These are phyloP conservation scores for Cryphonectria japonica DNA, from an alignment of 2,329 filamentous ascomycete species.

Conservation along the genomic window DNA sequence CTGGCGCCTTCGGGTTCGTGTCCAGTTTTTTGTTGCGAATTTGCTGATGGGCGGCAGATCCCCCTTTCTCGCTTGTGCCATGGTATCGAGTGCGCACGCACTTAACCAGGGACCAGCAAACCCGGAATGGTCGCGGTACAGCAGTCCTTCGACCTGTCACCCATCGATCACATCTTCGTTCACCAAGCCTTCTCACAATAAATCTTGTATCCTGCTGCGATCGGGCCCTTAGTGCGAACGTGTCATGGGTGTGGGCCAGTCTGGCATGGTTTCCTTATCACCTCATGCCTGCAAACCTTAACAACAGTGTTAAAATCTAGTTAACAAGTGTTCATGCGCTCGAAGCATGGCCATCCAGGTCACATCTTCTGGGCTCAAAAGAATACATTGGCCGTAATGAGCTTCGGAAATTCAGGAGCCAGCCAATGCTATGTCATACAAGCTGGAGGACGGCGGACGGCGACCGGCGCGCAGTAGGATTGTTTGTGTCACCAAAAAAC, in stretches of 20 bases:
- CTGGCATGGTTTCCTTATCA: neutral
- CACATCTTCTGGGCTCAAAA: neutral
- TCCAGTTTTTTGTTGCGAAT: neutral
- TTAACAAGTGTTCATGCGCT: neutral
- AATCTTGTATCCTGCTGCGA: neutral
- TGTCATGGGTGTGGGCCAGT: neutral
- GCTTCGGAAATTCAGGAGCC: slow-evolving; percentile 12
- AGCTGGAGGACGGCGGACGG: neutral
- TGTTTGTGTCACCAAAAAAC: neutral
- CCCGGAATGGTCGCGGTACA: neutral
- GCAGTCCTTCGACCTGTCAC: neutral
- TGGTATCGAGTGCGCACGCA: neutral
- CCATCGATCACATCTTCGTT: slow-evolving; percentile 6
- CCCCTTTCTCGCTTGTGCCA: neutral
- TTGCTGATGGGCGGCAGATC: slow-evolving; percentile 1
- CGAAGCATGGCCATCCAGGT: neutral
- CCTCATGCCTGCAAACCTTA: slow-evolving; percentile 3
- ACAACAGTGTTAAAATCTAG: neutral
- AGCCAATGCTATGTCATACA: neutral
- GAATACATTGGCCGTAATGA: neutral
- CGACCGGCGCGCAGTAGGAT: slow-evolving; percentile 1
- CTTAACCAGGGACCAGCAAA: neutral
- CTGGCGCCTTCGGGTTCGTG: neutral
- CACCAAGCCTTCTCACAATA: neutral
- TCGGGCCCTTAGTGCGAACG: neutral